Evolutionary conservation across 2,329 filamentous ascomycete genomes (phyloP).

Genomic region (Annulohypoxylon truncatum): DNA sequence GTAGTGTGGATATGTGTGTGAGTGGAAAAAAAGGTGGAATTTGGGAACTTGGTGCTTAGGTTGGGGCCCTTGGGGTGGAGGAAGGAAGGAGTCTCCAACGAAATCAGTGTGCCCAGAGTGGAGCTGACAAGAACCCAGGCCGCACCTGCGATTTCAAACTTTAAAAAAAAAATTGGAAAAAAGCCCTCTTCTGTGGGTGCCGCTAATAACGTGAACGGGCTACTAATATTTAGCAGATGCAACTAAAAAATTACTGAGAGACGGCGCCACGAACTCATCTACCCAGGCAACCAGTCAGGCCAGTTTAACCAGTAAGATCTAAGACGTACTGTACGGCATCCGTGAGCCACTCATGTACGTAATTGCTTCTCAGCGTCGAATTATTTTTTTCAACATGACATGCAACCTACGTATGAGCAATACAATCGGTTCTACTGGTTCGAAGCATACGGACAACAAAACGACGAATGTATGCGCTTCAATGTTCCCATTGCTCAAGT

Average conservation of each 20-base stretch:
- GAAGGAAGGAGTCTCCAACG: constrained; percentile 33
- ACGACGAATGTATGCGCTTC: not conserved
- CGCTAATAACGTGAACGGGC: constrained; percentile 30
- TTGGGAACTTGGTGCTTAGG: constrained; percentile 47
- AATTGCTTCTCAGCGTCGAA: constrained; percentile 7
- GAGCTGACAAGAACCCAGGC: constrained; percentile 29
- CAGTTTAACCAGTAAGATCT: constrained; percentile 13
- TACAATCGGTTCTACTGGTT: not conserved
- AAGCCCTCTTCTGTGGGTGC: constrained; percentile 24
- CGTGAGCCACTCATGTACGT: constrained; percentile 21
- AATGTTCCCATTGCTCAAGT: not conserved
- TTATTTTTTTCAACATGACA: constrained; percentile 20
- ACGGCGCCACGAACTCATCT: constrained; percentile 8
- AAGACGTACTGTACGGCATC: constrained; percentile 13
- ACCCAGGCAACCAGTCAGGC: not conserved
- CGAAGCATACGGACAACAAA: constrained; percentile 2
- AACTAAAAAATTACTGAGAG: constrained; percentile 19
- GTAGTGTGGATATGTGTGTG: constrained; percentile 50
- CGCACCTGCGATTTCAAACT: constrained; percentile 34
- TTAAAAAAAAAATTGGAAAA: constrained; percentile 37
- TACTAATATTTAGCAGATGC: constrained; percentile 17
- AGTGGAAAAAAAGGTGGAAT: constrained; percentile 46
- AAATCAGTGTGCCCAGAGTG: constrained; percentile 37
- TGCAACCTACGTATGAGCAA: constrained; percentile 14
- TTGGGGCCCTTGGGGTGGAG: constrained; percentile 42